Conservation (phyloP, 2,329 filamentous ascomycete genomes). For the Pseudogymnoascus sp. region DNA sequence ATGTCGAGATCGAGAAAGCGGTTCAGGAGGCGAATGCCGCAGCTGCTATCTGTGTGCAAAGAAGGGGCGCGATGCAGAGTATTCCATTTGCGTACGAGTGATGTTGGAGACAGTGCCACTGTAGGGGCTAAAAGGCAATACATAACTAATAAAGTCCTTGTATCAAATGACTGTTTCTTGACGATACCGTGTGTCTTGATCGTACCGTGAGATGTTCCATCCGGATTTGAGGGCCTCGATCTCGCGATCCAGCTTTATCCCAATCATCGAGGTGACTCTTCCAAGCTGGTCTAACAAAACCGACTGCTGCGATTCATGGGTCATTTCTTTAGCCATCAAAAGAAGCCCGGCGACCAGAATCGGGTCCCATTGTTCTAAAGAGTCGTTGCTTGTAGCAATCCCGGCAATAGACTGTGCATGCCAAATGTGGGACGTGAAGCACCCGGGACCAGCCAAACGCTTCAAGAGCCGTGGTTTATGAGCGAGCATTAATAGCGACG, state of each 20-base stretch:
- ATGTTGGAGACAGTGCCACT: too few species aligned
- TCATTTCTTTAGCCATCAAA: slow-evolving; percentile 19
- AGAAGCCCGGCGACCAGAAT: slow-evolving; percentile 25
- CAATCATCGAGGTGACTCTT: slow-evolving; percentile 15
- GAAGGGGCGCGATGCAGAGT: slow-evolving; percentile 6
- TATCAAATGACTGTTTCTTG: neutral
- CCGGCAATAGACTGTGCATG: slow-evolving; percentile 29
- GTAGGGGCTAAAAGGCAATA: too few species aligned
- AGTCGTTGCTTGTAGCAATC: slow-evolving; percentile 25
- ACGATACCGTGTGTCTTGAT: neutral
- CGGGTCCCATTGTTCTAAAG: slow-evolving; percentile 30
- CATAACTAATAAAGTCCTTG: neutral
- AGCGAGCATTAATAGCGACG: neutral
- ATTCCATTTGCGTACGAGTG: slow-evolving; percentile 8
- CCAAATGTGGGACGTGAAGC: slow-evolving; percentile 21
- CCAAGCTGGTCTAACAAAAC: slow-evolving; percentile 19
- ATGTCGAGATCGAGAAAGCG: slow-evolving; percentile 5
- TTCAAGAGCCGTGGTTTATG: slow-evolving; percentile 9
- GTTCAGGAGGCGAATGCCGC: slow-evolving; percentile 7
- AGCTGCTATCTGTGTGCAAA: slow-evolving; percentile 8
- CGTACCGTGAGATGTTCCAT: neutral
- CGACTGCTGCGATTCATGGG: slow-evolving; percentile 24
- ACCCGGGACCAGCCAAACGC: slow-evolving; percentile 4
- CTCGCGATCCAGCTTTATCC: slow-evolving; percentile 16
- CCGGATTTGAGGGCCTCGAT: slow-evolving; percentile 2